Conservation (phyloP, 805 yeast species). For the Kazachstania africana region DNA sequence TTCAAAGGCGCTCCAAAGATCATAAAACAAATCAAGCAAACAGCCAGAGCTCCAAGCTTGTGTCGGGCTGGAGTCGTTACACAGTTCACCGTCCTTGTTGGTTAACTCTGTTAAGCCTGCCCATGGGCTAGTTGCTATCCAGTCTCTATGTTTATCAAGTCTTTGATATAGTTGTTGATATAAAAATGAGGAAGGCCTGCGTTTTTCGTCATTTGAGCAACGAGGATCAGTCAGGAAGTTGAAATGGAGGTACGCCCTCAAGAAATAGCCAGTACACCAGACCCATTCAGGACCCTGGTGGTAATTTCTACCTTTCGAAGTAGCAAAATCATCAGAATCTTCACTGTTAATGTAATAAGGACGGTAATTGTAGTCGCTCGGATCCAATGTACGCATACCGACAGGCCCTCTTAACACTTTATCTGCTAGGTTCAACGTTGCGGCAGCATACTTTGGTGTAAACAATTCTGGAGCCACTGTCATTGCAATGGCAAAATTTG, state of each 20-base stretch:
- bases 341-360: constrained; percentile 77
- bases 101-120: constrained; percentile 90
- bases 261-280: constrained; percentile 80
- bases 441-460: constrained; percentile 43
- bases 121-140: constrained; percentile 77
- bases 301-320: constrained; percentile 90
- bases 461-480: constrained; percentile 92
- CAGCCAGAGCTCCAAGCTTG: constrained; percentile 96
- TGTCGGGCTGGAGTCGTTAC: constrained; percentile 84
- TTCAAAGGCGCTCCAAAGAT: constrained; percentile 33
- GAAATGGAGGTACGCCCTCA: constrained; percentile 61
- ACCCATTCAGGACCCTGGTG: constrained; percentile 99
- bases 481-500: constrained; percentile 89
- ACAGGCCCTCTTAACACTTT: constrained; percentile 68
- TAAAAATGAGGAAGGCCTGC: constrained; percentile 37
- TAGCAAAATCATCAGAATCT: constrained; percentile 79
- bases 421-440: constrained; percentile 68
- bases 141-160: constrained; percentile 49
- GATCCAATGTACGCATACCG: constrained; percentile 88
- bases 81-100: constrained; percentile 71
- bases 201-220: constrained; percentile 22
- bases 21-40: constrained; percentile 66
- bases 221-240: constrained; percentile 31
- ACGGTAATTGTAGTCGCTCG: constrained; percentile 81
- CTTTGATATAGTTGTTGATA: constrained; percentile 50